These are phyloP conservation scores for Neurospora tetrasperma DNA, from an alignment of 495 filamentous ascomycete genomes.

Conservation along the genomic window DNA sequence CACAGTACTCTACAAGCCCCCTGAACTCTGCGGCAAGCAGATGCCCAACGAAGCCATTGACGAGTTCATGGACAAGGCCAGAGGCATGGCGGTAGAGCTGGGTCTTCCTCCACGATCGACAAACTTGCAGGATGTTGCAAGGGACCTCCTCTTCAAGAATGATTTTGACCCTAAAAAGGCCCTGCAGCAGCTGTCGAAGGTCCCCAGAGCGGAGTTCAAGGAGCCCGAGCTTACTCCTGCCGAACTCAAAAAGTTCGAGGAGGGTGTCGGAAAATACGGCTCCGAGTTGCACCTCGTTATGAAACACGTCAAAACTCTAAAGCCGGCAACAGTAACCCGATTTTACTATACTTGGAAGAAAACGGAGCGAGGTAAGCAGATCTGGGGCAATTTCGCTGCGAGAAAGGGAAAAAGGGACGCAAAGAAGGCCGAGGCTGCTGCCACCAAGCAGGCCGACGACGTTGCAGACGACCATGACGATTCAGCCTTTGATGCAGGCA, in stretches of 20 bases:
- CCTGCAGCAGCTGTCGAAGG: conserved; percentile 56
- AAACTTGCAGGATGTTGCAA: conserved; percentile 80
- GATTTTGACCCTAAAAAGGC: conserved; percentile 62
- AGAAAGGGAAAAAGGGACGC: conserved; percentile 81
- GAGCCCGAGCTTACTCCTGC: conserved; percentile 72
- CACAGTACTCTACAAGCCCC: conserved; percentile 51
- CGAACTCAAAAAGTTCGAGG: conserved; percentile 83
- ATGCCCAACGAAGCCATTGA: conserved; percentile 42
- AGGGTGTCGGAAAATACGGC: conserved; percentile 81
- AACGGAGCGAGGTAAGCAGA: conserved; percentile 66
- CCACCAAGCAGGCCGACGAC: conserved; percentile 75
- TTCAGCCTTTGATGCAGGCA: conserved; percentile 89
- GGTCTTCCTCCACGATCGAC: conserved; percentile 62
- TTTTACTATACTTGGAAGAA: conserved; percentile 99
- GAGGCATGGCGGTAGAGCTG: conserved; percentile 46
- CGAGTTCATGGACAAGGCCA: conserved; percentile 64
- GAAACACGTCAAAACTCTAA: conserved; percentile 73
- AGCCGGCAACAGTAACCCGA: conserved; percentile 68
- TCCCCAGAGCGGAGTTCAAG: conserved; percentile 65
- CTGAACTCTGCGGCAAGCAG: conserved; percentile 41
- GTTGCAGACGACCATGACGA: conserved; percentile 90
- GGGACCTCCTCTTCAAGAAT: conserved; percentile 60
- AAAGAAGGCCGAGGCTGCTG: conserved; percentile 50
- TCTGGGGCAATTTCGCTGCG: conserved; percentile 83
- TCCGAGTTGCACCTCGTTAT: conserved; percentile 80